These are phyloP conservation scores for Scedosporium boydii DNA, from an alignment of 2,329 filamentous ascomycete species.

Conservation along the genomic window DNA sequence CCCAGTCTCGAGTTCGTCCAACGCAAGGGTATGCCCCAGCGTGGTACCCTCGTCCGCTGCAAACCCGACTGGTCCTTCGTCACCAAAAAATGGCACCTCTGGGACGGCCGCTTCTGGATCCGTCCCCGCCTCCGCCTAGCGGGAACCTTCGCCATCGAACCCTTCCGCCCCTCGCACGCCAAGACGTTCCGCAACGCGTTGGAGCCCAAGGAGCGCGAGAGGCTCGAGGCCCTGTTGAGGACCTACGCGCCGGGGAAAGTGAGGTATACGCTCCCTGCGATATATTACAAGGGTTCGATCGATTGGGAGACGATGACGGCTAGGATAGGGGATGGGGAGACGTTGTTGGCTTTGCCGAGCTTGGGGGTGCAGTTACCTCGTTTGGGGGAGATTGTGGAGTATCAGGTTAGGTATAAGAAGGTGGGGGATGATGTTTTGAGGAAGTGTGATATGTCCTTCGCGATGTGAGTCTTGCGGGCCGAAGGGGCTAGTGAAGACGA, in stretches of 20 bases:
- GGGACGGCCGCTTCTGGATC: slow-evolving; percentile 56
- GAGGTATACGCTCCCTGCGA: slow-evolving; percentile 25
- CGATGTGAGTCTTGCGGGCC: neutral
- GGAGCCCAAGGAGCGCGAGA: slow-evolving; percentile 16
- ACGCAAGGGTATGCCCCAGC: neutral
- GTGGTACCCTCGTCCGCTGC: neutral
- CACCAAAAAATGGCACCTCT: slow-evolving; percentile 29
- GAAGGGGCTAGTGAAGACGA: too few species aligned
- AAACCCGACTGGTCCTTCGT: slow-evolving; percentile 8
- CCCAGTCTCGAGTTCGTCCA: slow-evolving; percentile 16
- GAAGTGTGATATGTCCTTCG: neutral
- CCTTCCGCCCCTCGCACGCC: slow-evolving; percentile 32
- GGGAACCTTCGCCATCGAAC: slow-evolving; percentile 31
- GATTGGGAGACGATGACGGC: neutral
- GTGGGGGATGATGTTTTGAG: slow-evolving; percentile 23
- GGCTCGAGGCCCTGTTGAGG: slow-evolving; percentile 33
- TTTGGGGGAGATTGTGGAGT: slow-evolving; percentile 37
- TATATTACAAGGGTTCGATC: slow-evolving; percentile 29
- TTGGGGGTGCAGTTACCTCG: slow-evolving; percentile 37
- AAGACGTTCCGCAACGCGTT: slow-evolving; percentile 40
- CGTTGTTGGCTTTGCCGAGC: slow-evolving; percentile 43
- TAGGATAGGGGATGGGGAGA: slow-evolving; percentile 9
- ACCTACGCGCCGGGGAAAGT: slow-evolving; percentile 25
- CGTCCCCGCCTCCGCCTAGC: slow-evolving; percentile 33
- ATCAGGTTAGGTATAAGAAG: slow-evolving; percentile 40